A percentile compares a stretch with the other conserved stretches of the same genome.
These are phyloP conservation scores for Carex parvula DNA, from an alignment of 176 grass and related monocot genomes.

Conservation along the genomic window DNA sequence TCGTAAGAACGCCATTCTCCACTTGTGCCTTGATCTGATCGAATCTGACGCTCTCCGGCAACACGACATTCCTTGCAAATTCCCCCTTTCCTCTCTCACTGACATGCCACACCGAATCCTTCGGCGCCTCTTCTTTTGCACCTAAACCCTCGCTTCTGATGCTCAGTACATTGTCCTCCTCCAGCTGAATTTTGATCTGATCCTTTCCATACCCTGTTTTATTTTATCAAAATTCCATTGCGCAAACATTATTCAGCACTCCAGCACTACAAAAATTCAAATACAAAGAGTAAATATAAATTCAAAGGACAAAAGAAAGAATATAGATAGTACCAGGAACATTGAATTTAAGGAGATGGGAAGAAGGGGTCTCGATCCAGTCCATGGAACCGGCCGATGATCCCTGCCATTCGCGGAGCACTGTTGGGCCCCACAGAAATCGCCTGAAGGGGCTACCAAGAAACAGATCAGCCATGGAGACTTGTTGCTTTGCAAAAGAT, in stretches of 20 bases:
- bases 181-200: slow-evolving; percentile 69
- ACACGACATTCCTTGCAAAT: slow-evolving; percentile 51
- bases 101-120: slow-evolving; percentile 61
- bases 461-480: slow-evolving; percentile 47
- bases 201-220: slow-evolving; percentile 55
- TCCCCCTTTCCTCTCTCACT: slow-evolving; percentile 61
- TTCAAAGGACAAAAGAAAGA: neutral
- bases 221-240: neutral
- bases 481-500: neutral
- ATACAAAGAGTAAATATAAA: neutral
- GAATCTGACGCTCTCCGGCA: slow-evolving; percentile 52
- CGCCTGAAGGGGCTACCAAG: slow-evolving; percentile 55
- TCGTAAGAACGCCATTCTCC: slow-evolving; percentile 70
- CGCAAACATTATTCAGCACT: neutral
- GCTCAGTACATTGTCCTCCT: slow-evolving; percentile 74
- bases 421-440: slow-evolving; percentile 42
- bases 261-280: neutral
- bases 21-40: slow-evolving; percentile 65
- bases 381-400: slow-evolving; percentile 50
- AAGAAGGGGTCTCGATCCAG: slow-evolving; percentile 75
- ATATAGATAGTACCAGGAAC: slow-evolving; percentile 40
- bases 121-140: slow-evolving; percentile 12
- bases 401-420: slow-evolving; percentile 33
- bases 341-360: slow-evolving; percentile 64
- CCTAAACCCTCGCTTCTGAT: slow-evolving; percentile 21